A percentile compares a stretch with the other conserved stretches of the same genome.
Evolutionary conservation across 2,329 filamentous ascomycete species (phyloP).

Genomic region (Curvularia eragrostidis): DNA sequence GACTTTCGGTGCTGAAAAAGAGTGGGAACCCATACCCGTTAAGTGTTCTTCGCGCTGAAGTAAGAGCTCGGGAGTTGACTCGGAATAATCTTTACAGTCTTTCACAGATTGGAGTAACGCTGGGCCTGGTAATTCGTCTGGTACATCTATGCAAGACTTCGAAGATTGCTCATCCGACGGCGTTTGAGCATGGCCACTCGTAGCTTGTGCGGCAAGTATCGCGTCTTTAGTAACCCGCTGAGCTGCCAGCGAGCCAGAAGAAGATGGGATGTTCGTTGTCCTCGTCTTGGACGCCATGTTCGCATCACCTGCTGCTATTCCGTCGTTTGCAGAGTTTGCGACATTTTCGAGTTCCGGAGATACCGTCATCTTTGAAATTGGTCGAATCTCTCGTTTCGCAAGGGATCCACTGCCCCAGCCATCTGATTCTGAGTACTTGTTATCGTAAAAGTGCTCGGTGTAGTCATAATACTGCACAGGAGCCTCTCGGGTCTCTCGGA

Average conservation of each 20-base stretch:
- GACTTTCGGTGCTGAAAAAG: conserved; percentile 34
- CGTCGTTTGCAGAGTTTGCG: neutral
- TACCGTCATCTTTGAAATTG: conserved; percentile 16
- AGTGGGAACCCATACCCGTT: conserved; percentile 33
- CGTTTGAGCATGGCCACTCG: conserved; percentile 35
- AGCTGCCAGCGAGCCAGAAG: conserved; percentile 43
- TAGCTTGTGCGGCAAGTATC: conserved; percentile 19
- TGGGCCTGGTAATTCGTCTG: conserved; percentile 15
- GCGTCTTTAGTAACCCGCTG: conserved; percentile 44
- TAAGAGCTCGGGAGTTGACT: conserved; percentile 21
- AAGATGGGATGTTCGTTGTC: conserved; percentile 24
- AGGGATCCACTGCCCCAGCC: conserved; percentile 19
- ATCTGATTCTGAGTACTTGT: conserved; percentile 24
- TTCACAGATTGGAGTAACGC: conserved; percentile 4
- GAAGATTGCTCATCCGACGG: conserved; percentile 45
- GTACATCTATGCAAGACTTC: conserved; percentile 39
- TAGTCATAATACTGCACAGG: conserved; percentile 46
- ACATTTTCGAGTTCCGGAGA: conserved; percentile 14
- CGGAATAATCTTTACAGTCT: conserved; percentile 19
- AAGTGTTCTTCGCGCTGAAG: conserved; percentile 14
- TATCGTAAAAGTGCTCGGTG: conserved; percentile 47
- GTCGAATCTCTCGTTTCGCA: conserved; percentile 5
- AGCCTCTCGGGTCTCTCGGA: conserved; percentile 29
- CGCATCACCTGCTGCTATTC: neutral
- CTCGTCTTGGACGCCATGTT: neutral